Percentiles rank a stretch among this genome's conserved stretches.
phyloP scores from a whole-genome alignment of 2,329 filamentous ascomycete species.

The Fusarium concolor region DNA sequence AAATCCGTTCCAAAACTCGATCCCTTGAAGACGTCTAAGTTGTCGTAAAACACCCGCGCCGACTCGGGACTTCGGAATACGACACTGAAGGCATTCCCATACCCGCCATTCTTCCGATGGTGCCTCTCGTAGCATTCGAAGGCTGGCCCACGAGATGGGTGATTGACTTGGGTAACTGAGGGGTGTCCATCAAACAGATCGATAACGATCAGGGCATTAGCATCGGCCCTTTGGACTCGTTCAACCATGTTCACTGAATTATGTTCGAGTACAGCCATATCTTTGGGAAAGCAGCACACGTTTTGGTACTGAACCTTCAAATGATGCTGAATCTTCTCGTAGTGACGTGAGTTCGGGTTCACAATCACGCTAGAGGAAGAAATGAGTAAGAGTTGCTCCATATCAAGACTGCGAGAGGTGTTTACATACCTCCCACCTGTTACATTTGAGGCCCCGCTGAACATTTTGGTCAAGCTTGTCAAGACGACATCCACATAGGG shows the following conservation, averaged over 20 bases:
- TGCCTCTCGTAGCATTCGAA: background rate
- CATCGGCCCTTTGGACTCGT: background rate
- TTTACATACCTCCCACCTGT: background rate
- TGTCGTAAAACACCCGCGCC: background rate
- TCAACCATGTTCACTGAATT: background rate
- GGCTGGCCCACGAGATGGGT: background rate
- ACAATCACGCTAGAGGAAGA: background rate
- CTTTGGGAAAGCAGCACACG: background rate
- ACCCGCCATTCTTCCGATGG: background rate
- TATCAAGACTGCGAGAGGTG: background rate
- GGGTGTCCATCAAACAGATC: background rate
- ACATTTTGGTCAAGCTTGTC: background rate
- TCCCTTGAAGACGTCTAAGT: background rate
- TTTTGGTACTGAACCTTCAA: fast-evolving
- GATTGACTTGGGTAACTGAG: background rate
- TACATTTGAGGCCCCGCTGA: background rate
- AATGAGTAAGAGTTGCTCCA: too few relatives aligned
- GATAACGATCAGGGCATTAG: background rate
- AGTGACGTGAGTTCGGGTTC: background rate
- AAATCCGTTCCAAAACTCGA: background rate
- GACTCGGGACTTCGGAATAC: background rate
- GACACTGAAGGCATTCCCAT: background rate
- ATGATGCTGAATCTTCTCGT: fast-evolving
- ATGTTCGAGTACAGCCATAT: background rate
- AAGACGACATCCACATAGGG: background rate